These are phyloP conservation scores for Gymnopilus junonius DNA, from an alignment of 768 basidiomycete species.

Conservation along the genomic window DNA sequence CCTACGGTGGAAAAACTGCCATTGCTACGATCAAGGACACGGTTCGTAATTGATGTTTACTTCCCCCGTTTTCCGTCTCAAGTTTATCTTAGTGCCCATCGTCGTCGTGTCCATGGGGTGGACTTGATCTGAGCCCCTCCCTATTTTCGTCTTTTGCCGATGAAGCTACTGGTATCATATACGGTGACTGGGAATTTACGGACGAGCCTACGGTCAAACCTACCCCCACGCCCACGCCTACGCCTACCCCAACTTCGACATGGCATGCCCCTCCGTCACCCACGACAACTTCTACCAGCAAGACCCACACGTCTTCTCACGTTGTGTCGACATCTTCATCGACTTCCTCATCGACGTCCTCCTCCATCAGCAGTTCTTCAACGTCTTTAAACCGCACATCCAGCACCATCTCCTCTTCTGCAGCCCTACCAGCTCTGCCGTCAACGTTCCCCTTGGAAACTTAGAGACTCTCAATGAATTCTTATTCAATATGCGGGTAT, in stretches of 20 bases:
- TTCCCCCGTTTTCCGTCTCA: neutral
- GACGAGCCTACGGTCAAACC: neutral
- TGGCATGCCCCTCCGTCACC: neutral
- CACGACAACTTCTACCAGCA: neutral
- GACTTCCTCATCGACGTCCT: too few species aligned
- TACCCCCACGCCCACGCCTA: neutral
- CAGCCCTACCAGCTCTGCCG: neutral
- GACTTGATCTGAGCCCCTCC: neutral
- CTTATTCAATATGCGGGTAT: neutral
- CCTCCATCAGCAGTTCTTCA: neutral
- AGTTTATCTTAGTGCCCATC: neutral
- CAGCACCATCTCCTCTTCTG: neutral
- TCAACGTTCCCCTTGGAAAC: neutral
- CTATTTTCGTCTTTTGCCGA: neutral
- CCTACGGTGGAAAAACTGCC: neutral
- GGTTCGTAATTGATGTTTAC: neutral
- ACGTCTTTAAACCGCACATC: neutral
- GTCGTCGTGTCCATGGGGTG: neutral
- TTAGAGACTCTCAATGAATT: neutral
- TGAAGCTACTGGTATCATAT: neutral
- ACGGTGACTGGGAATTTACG: neutral
- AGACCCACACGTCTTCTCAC: neutral
- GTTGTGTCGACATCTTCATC: neutral
- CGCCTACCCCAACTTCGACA: neutral
- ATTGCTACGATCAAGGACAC: slow-evolving; percentile 1